Base-by-base conservation (phyloP, 192 early-diverging fungal species). In the Mortierella hygrophila region DNA sequence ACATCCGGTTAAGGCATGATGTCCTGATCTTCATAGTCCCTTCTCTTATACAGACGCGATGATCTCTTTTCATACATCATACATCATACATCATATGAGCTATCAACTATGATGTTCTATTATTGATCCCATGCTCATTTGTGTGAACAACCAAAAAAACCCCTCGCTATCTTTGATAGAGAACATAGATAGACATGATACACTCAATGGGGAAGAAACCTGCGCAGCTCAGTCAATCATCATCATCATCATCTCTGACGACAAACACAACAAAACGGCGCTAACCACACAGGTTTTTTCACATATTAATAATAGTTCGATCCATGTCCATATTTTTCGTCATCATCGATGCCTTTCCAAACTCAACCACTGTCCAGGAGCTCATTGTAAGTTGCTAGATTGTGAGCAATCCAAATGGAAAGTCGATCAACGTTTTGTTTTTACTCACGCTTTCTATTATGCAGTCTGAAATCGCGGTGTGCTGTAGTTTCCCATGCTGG, bases 401-500 rank as follows among this genome's bases (percentile, higher is more conserved):
- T 35, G 16, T 47, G 52, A 54, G 37, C 74, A 38, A 40, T 55
- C 37, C 32, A 40, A 7, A 46, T 11, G 15, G 10, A 15, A 41
- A 21, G 38, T 41, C 16, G 18, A 6, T 41, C 18, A 42, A 40
- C 3, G 8, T 16, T 47, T 47, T 29, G 15, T 21, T 15, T 16
- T 76, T 38, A n/a, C 26, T 20, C 63, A 20, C 42, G 21, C 26
- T 65, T 32, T 10, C 29, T 18, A 6, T 63, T n/a, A 18, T 63
- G 15, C 76, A 86, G 84, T 86, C 84, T 37, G 84, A 86, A 68
- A 77, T 86, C 7, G 84, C 84, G 3, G 84, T 86, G 2, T 86
- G 84, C 44, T 86, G 84, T 52, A 86, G 84, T 68, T 86, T 86
- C n/a, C 84, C 84, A 13, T 81, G 84, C 71, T 86, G 84, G 84